Base-by-base conservation (phyloP, 2,329 filamentous ascomycete genomes). In the Xylariaceae sp. region DNA sequence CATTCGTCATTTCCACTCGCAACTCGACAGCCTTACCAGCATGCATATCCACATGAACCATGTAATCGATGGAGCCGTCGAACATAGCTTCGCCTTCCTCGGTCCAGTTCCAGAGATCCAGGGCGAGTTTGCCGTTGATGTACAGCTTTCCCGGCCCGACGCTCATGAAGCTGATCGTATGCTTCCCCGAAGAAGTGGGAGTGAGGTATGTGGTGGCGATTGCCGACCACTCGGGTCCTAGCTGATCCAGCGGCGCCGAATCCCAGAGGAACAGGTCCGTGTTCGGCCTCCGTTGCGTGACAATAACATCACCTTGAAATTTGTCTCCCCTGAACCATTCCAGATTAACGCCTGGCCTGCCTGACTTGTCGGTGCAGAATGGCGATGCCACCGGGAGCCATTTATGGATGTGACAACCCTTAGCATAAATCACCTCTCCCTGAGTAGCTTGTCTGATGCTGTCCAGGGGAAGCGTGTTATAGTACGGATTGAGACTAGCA, bases 251-350 rank as follows among this genome's bases (percentile, higher is more conserved):
- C 5, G 84, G 85, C 0, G 83, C 84, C 2, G 84, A 87, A 61
- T 88, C 85, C 84, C 84, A 87, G 2, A 88, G 74, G 73, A 85
- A 87, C 1, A 87, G 76, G 64, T 87, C 84, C 0, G 83, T 86
- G 63, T 84, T 85, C 7, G 73, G 76, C 57, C 84, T 78, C 47
- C 77, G 75, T 64, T 87, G 82, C 2, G 79, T 73, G 15, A 84
- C 74, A 0, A 77, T 73, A 9, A 84, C 80, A 19, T 73, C 67
- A 1, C 82, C 83, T 53, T 81, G 69, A 57, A 87, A 86, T 54
- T 79, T 76, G 59, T 87, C 84, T 5, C 84, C 84, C 13, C 76
- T 74, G 63, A 78, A 86, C 74, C 84, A 87, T 50, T 87, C 82
- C 13, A 87, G 77, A 15, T 73, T 78, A 8, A 87, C 81, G 0